phyloP scores from a whole-genome alignment of 176 grass and related monocot genomes.

The Puccinellia tenuiflora region DNA sequence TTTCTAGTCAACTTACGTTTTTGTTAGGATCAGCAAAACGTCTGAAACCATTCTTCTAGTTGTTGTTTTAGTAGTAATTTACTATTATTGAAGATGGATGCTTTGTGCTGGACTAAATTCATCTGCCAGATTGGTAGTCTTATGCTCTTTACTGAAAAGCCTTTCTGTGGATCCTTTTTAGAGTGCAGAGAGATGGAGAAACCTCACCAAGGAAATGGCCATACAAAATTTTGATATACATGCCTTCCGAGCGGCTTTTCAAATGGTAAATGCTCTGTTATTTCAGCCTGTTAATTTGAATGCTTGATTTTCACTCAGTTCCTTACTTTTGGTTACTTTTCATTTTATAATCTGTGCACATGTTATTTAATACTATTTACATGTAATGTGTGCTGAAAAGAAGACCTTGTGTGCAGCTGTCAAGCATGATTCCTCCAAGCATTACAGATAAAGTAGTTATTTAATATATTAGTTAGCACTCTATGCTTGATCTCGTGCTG shows the following conservation, averaged over 20 bases:
- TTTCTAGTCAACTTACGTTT: not conserved
- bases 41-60: not conserved
- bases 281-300: slow-evolving; percentile 1
- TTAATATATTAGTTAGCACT: not conserved
- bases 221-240: slow-evolving; percentile 89
- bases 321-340: slow-evolving; percentile 3
- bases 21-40: not conserved
- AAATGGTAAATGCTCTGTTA: slow-evolving; percentile 48
- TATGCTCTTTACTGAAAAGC: not conserved
- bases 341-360: not conserved
- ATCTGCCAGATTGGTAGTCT: not conserved
- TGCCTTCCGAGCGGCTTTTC: slow-evolving; percentile 86
- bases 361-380: not conserved
- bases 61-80: not conserved
- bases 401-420: not conserved
- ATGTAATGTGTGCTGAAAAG: not conserved
- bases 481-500: not conserved
- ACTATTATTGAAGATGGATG: not conserved
- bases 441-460: not conserved
- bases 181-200: slow-evolving; percentile 96
- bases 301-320: not conserved
- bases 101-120: not conserved
- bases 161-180: slow-evolving; percentile 34
- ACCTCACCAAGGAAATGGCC: slow-evolving; percentile 65
- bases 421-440: not conserved